phyloP scores from a whole-genome alignment of 495 filamentous ascomycete genomes.

The Hypoxylon fuscum region DNA sequence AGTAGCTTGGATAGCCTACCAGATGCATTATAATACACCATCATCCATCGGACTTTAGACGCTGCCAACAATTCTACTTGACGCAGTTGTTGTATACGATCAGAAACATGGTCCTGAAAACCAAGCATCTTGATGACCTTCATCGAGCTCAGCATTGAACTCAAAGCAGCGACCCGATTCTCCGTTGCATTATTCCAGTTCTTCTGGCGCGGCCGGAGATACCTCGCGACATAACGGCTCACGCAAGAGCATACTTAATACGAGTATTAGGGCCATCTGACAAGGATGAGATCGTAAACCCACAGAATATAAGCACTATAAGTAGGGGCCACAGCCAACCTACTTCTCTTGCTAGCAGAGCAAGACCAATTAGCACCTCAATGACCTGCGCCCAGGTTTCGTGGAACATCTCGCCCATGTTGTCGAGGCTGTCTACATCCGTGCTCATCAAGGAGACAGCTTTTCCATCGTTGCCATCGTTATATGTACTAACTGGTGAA shows the following conservation, averaged over 20 bases:
- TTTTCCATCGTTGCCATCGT: slow-evolving; percentile 58
- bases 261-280: too few species aligned
- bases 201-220: slow-evolving; percentile 56
- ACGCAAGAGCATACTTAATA: slow-evolving; percentile 49
- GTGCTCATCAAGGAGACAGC: slow-evolving; percentile 70
- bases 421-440: slow-evolving; percentile 46
- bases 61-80: slow-evolving; percentile 65
- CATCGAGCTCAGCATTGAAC: slow-evolving; percentile 62
- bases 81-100: slow-evolving; percentile 61
- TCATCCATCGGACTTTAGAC: slow-evolving; percentile 60
- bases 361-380: slow-evolving; percentile 68
- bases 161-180: slow-evolving; percentile 60
- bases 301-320: slow-evolving; percentile 64
- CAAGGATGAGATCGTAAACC: too few species aligned
- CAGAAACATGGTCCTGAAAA: slow-evolving; percentile 51
- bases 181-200: slow-evolving; percentile 64
- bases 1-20: neutral
- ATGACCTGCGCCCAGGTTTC: slow-evolving; percentile 61
- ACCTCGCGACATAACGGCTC: slow-evolving; percentile 56
- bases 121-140: slow-evolving; percentile 73
- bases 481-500: slow-evolving; percentile 30
- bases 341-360: slow-evolving; percentile 65
- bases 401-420: slow-evolving; percentile 47
- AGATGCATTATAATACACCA: slow-evolving; percentile 51
- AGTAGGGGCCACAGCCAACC: slow-evolving; percentile 65